These are phyloP conservation scores for Chenopodium suecicum DNA, from an alignment of 148 eudicot species.

Conservation along the genomic window DNA sequence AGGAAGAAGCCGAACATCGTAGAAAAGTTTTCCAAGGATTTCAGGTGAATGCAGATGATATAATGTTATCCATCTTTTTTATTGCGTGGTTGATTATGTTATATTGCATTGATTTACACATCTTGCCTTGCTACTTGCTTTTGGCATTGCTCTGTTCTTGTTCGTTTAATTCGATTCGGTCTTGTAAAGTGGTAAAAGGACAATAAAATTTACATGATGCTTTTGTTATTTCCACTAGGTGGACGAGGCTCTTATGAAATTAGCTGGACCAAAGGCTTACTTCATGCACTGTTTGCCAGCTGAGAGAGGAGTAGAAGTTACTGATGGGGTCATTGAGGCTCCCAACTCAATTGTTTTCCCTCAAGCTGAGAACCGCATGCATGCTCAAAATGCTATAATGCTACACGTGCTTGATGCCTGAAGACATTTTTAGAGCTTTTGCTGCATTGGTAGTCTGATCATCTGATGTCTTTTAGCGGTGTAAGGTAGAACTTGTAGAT, in stretches of 20 bases:
- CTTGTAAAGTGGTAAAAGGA: not conserved
- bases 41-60: constrained; percentile 49
- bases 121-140: not conserved
- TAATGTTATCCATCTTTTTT: not conserved
- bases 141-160: not conserved
- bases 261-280: constrained; percentile 89
- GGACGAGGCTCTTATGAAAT: constrained; percentile 78
- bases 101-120: not conserved
- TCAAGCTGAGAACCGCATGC: constrained; percentile 98
- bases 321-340: constrained; percentile 93
- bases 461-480: constrained; percentile 6
- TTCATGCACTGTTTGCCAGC: constrained; percentile 99
- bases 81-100: not conserved
- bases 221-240: constrained; percentile 47
- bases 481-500: constrained; percentile 9
- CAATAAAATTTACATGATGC: not conserved
- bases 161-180: no score
- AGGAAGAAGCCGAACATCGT: constrained; percentile 93
- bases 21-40: constrained; percentile 79
- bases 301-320: constrained; percentile 90
- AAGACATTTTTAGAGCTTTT: constrained; percentile 5
- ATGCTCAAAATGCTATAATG: constrained; percentile 96
- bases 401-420: constrained; percentile 63
- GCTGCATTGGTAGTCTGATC: not conserved
- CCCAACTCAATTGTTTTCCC: constrained; percentile 91